Evolutionary conservation across 306 rosid genomes (phyloP).

Genomic region (Malus sieversii): DNA sequence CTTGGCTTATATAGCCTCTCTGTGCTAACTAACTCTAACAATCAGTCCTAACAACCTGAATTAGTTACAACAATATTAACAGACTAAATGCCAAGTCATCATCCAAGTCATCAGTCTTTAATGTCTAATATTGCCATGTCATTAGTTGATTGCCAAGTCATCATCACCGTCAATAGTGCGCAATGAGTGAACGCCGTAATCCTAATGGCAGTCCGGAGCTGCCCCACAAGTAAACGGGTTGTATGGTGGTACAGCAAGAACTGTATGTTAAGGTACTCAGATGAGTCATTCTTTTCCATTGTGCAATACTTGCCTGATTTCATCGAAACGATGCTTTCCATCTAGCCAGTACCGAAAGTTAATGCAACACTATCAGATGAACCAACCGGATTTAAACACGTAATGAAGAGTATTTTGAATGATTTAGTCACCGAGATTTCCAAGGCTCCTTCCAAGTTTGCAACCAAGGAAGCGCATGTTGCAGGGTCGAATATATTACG

Average conservation of each 20-base stretch:
- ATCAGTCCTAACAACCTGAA: too few species aligned
- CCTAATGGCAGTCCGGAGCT: constrained; percentile 1
- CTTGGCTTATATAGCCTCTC: too few species aligned
- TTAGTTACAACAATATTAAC: too few species aligned
- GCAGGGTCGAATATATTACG: neutral
- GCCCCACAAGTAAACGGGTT: constrained; percentile 28
- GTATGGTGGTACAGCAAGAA: constrained; percentile 38
- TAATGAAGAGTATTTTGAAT: neutral
- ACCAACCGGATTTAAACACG: neutral
- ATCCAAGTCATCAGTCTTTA: too few species aligned
- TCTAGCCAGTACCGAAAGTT: too few species aligned
- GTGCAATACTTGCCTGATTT: too few species aligned
- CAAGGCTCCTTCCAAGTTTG: neutral
- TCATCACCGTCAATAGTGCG: neutral
- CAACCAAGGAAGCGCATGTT: neutral
- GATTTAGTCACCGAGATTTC: neutral
- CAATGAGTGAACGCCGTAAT: neutral
- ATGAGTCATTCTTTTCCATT: neutral
- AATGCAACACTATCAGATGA: too few species aligned
- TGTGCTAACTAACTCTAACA: too few species aligned
- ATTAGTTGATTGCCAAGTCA: too few species aligned
- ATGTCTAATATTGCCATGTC: too few species aligned
- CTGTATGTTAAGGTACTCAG: constrained; percentile 41
- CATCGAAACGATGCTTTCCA: too few species aligned
- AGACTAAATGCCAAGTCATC: too few species aligned